Evolutionary conservation across 768 basidiomycete species (phyloP).

Genomic region (Suillus spraguei): DNA sequence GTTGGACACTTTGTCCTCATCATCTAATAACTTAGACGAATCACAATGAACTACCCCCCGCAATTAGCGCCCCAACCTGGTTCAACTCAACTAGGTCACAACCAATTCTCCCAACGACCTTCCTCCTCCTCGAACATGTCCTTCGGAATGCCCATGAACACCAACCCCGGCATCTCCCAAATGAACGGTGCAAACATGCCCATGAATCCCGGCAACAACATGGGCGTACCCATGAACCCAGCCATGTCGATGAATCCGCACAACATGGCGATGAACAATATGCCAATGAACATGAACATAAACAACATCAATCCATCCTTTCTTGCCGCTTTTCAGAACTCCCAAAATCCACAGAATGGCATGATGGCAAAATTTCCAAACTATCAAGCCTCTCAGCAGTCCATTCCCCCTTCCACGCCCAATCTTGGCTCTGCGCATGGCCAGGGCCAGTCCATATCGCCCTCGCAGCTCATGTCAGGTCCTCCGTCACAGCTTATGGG

Average conservation of each 20-base stretch:
- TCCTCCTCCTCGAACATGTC: conserved; percentile 18
- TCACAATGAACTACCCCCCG: conserved; percentile 4
- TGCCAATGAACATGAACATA: conserved; percentile 13
- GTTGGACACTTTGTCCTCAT: background rate
- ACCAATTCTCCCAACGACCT: conserved; percentile 24
- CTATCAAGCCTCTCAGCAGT: conserved; percentile 18
- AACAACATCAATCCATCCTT: conserved; percentile 35
- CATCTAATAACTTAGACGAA: background rate
- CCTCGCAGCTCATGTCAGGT: conserved; percentile 22
- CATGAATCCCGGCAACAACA: conserved; percentile 14
- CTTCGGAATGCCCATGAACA: conserved; percentile 20
- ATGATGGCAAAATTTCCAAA: conserved; percentile 20
- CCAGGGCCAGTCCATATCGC: conserved; percentile 26
- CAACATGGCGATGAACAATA: conserved; percentile 10
- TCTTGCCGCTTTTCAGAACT: conserved; percentile 33
- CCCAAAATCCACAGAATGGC: conserved; percentile 15
- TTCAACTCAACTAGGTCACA: conserved; percentile 23
- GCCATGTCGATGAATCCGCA: conserved; percentile 10
- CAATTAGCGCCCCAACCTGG: conserved; percentile 15
- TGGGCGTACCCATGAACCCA: conserved; percentile 8
- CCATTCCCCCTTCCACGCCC: conserved; percentile 18
- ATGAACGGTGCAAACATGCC: conserved; percentile 15
- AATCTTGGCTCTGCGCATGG: conserved; percentile 13
- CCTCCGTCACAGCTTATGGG: conserved; percentile 29
- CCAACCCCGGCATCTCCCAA: conserved; percentile 7